Conservation (phyloP, 2,329 filamentous ascomycete species). For the Cercospora zeina region DNA sequence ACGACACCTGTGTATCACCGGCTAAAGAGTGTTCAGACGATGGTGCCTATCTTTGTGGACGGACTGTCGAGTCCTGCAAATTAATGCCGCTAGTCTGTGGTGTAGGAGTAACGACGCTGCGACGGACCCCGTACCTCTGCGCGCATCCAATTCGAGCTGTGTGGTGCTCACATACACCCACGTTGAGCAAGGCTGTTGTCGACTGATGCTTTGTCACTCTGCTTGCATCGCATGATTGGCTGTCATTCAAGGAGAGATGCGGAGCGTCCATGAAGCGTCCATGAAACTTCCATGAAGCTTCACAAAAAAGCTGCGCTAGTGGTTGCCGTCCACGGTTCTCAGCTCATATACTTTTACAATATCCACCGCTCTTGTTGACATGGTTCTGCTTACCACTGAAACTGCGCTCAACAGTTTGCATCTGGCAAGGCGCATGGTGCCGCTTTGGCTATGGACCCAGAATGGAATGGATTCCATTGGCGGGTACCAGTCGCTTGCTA, state of each 20-base stretch:
- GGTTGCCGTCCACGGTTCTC: not conserved
- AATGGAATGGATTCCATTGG: not conserved
- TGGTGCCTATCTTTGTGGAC: slow-evolving; percentile 28
- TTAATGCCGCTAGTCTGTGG: not conserved
- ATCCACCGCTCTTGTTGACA: not conserved
- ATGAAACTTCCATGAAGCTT: slow-evolving; percentile 1
- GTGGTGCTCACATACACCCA: not conserved
- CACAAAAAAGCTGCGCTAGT: not conserved
- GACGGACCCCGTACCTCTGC: not conserved
- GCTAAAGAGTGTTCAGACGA: slow-evolving; percentile 28
- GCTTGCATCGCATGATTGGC: not conserved
- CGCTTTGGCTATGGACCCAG: not conserved
- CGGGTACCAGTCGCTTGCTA: not conserved
- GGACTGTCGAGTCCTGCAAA: slow-evolving; percentile 31
- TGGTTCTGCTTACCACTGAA: not conserved
- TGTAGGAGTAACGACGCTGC: not conserved
- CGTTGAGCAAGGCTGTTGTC: not conserved
- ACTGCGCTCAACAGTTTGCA: not conserved
- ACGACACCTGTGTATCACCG: slow-evolving; percentile 20
- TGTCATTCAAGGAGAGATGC: not conserved
- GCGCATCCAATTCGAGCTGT: not conserved
- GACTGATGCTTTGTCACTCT: not conserved
- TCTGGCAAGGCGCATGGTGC: not conserved
- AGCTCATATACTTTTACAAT: not conserved
- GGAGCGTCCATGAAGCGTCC: not conserved